Conservation (phyloP, 148 eudicot genomes). For the Rhododendron williamsianum region DNA sequence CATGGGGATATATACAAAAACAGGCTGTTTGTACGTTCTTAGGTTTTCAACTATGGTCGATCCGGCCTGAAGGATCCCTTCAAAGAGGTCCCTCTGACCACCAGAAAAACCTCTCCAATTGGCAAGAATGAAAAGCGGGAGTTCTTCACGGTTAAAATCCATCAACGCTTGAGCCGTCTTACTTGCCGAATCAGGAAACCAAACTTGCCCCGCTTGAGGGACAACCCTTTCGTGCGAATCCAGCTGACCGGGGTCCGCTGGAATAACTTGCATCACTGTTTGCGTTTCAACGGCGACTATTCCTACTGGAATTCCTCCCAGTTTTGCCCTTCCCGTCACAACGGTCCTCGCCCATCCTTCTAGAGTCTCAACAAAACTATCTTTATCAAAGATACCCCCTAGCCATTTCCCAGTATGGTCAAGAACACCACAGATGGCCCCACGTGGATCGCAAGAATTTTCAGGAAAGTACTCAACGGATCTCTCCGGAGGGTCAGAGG, state of each 20-base stretch:
- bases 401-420: conserved; percentile 73
- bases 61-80: conserved; percentile 98
- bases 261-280: conserved; percentile 94
- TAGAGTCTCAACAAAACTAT: conserved; percentile 86
- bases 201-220: conserved; percentile 99
- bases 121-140: conserved; percentile 92
- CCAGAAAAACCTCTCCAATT: conserved; percentile 99
- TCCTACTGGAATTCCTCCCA: conserved; percentile 97
- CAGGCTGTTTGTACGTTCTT: conserved; percentile 82
- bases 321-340: conserved; percentile 96
- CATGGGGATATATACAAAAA: conserved; percentile 88
- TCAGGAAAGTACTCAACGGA: conserved; percentile 82
- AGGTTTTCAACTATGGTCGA: conserved; percentile 96
- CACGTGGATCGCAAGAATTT: conserved; percentile 90
- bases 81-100: conserved; percentile 96
- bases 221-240: conserved; percentile 95
- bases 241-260: conserved; percentile 97
- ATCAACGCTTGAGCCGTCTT: conserved; percentile 98
- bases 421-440: conserved; percentile 63
- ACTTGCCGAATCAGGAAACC: conserved; percentile 98
- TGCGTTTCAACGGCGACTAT: conserved; percentile 95
- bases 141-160: conserved; percentile 94
- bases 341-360: conserved; percentile 99
- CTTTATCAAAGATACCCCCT: conserved; percentile 88
- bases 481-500: conserved; percentile 76